phyloP scores from a whole-genome alignment of 2,329 filamentous ascomycete species.

The Gaeumannomyces sp. region DNA sequence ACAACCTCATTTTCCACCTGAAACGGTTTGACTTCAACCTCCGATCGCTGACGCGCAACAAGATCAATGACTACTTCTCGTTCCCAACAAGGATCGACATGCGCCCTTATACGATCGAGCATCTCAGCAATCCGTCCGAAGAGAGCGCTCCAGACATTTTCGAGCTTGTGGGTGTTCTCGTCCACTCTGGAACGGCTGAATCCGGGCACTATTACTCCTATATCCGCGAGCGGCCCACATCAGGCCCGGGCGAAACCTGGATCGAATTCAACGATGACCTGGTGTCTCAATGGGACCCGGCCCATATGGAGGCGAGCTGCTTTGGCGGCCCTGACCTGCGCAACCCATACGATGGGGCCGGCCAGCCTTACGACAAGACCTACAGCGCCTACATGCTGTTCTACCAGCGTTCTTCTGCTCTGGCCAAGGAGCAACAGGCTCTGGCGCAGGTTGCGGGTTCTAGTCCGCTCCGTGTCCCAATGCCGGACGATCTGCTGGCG shows the following conservation, averaged over 20 bases:
- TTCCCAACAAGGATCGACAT: conserved; percentile 84
- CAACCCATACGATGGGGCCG: conserved; percentile 37
- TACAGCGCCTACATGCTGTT: conserved; percentile 98
- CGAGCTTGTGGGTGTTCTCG: conserved; percentile 88
- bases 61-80: conserved; percentile 92
- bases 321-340: conserved; percentile 67
- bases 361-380: conserved; percentile 55
- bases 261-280: conserved; percentile 92
- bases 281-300: conserved; percentile 69
- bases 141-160: conserved; percentile 66
- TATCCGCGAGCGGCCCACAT: conserved; percentile 68
- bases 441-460: conserved; percentile 31
- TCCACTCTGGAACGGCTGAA: conserved; percentile 88
- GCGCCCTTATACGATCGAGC: conserved; percentile 81
- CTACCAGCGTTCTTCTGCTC: conserved; percentile 73
- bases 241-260: conserved; percentile 52
- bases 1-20: conserved; percentile 92
- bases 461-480: conserved; percentile 37
- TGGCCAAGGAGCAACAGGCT: conserved; percentile 46
- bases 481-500: conserved; percentile 42
- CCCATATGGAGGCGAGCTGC: conserved; percentile 66
- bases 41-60: conserved; percentile 70
- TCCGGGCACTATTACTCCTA: conserved; percentile 98
- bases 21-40: conserved; percentile 84
- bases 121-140: conserved; percentile 59